Conservation (phyloP, 2,329 filamentous ascomycete species). For the Aspergillus quadrilineatus region DNA sequence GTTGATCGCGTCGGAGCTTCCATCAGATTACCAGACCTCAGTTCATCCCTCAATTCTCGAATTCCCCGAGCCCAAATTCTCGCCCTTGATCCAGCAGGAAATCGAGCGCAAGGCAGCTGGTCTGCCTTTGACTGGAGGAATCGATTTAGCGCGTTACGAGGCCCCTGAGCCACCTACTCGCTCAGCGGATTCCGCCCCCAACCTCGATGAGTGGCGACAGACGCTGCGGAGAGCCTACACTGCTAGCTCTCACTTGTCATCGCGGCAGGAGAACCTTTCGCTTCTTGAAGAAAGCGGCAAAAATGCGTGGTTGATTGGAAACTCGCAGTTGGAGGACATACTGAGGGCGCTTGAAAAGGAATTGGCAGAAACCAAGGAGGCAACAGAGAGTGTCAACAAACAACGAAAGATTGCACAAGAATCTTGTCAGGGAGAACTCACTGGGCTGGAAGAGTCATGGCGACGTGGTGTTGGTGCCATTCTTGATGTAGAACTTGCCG, state of each 20-base stretch:
- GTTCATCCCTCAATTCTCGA: constrained; percentile 62
- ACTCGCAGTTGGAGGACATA: constrained; percentile 74
- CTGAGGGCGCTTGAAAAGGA: constrained; percentile 71
- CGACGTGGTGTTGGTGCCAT: constrained; percentile 72
- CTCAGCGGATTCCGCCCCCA: constrained; percentile 27
- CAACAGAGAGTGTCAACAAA: constrained; percentile 72
- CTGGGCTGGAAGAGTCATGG: constrained; percentile 74
- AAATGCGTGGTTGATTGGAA: constrained; percentile 87
- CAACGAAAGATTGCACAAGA: constrained; percentile 69
- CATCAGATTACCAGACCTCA: constrained; percentile 47
- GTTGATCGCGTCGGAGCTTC: constrained; percentile 68
- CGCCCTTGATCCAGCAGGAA: constrained; percentile 66
- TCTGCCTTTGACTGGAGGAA: constrained; percentile 58
- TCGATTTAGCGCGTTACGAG: constrained; percentile 83
- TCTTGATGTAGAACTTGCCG: constrained; percentile 82
- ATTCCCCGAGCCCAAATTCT: constrained; percentile 56
- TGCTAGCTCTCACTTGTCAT: constrained; percentile 57
- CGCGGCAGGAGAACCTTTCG: constrained; percentile 60
- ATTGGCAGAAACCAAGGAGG: constrained; percentile 64
- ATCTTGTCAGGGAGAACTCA: constrained; percentile 69
- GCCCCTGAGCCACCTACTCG: constrained; percentile 61
- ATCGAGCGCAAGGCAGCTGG: constrained; percentile 64
- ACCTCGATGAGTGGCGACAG: constrained; percentile 50
- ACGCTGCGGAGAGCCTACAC: constrained; percentile 58
- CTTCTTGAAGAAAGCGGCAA: constrained; percentile 80